phyloP scores from a whole-genome alignment of 2,329 filamentous ascomycete species.

The Neofusicoccum cordaticola region DNA sequence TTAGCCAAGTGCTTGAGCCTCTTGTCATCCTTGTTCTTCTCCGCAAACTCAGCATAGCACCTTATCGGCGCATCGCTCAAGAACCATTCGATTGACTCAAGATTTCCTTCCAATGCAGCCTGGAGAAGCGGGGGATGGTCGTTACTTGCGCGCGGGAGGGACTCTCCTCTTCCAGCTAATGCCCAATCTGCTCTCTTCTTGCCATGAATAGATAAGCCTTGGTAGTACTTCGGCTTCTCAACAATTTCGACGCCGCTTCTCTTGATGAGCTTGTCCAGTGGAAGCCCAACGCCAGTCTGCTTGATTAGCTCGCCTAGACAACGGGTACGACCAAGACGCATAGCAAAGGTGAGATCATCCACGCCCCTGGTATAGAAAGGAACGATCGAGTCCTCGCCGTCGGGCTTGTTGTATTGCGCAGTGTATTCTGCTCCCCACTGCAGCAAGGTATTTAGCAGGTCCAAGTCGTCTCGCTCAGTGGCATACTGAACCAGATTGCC shows the following conservation, averaged over 20 bases:
- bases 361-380: constrained; percentile 22
- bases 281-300: constrained; percentile 65
- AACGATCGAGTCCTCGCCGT: constrained; percentile 19
- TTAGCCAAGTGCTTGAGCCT: constrained; percentile 61
- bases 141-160: constrained; percentile 21
- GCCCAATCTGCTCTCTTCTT: constrained; percentile 76
- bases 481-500: constrained; percentile 30
- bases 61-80: constrained; percentile 66
- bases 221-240: constrained; percentile 69
- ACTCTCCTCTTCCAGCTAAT: constrained; percentile 52
- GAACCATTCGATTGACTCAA: constrained; percentile 76
- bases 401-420: constrained; percentile 18
- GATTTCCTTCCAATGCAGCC: constrained; percentile 55
- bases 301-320: constrained; percentile 65
- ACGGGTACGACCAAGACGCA: constrained; percentile 50
- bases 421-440: constrained; percentile 21
- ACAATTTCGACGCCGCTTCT: constrained; percentile 62
- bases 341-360: constrained; percentile 39
- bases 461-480: constrained; percentile 25
- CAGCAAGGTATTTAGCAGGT: constrained; percentile 23
- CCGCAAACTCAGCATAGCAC: constrained; percentile 67
- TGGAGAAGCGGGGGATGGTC: constrained; percentile 59
- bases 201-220: constrained; percentile 72
- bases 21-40: constrained; percentile 59
- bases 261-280: constrained; percentile 64